Percentiles rank a stretch among this genome's conserved stretches.
These are phyloP conservation scores for Candida arabinofermentans DNA, from an alignment of 805 yeast genomes.

Conservation along the genomic window DNA sequence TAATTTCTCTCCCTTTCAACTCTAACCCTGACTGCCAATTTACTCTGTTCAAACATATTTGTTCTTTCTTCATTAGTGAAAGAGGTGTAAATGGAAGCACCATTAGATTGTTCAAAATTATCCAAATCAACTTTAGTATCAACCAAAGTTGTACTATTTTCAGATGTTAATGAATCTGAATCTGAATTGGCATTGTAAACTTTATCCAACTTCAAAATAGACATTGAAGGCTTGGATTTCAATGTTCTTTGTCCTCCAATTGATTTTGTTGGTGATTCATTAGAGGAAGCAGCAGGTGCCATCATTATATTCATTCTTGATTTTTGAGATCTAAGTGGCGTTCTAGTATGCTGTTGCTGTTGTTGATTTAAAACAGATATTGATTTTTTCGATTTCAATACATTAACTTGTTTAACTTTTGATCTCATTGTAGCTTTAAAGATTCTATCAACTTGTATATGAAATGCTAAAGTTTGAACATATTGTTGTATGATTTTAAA, in stretches of 20 bases:
- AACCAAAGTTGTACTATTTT: slow-evolving; percentile 8
- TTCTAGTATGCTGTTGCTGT: slow-evolving; percentile 3
- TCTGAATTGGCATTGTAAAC: slow-evolving; percentile 11
- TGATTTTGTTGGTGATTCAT: slow-evolving; percentile 1
- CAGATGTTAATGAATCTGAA: slow-evolving; percentile 13
- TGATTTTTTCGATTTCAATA: slow-evolving; percentile 1
- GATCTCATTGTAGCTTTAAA: slow-evolving; percentile 43
- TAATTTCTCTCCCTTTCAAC: slow-evolving; percentile 30
- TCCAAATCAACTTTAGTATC: slow-evolving; percentile 1
- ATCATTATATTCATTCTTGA: slow-evolving; percentile 8
- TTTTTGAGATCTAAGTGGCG: slow-evolving; percentile 13
- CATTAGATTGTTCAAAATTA: slow-evolving; percentile 4
- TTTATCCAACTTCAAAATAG: slow-evolving; percentile 21
- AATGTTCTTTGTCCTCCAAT: slow-evolving; percentile 12
- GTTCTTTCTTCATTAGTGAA: slow-evolving; percentile 26
- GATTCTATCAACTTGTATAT: slow-evolving; percentile 63
- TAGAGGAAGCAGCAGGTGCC: not conserved
- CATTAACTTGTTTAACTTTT: slow-evolving; percentile 11
- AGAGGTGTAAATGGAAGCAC: slow-evolving; percentile 6
- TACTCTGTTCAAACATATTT: slow-evolving; percentile 29
- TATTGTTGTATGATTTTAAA: slow-evolving; percentile 44
- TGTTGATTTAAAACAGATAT: not conserved
- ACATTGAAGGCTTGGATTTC: slow-evolving; percentile 22
- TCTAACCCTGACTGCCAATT: slow-evolving; percentile 30
- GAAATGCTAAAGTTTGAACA: slow-evolving; percentile 49